These are phyloP conservation scores for Jatropha multifida DNA, from an alignment of 441 rosid genomes.

Conservation along the genomic window DNA sequence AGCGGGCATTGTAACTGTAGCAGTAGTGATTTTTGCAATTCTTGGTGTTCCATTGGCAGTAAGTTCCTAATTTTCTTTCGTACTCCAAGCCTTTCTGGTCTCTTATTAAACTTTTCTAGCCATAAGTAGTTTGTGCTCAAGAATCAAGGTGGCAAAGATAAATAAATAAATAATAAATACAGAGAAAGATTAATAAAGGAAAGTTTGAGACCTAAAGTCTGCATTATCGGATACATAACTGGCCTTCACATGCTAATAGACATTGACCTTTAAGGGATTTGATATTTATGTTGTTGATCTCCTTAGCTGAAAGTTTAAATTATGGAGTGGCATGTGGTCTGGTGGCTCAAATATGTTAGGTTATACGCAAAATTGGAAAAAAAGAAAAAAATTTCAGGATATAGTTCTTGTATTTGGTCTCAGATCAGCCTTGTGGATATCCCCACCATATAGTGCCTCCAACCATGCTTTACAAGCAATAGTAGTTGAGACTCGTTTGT, in stretches of 20 bases:
- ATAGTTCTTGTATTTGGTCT: background rate
- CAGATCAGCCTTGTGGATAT: conserved; percentile 12
- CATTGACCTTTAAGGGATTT: conserved; percentile 6
- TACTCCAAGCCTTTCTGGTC: conserved; percentile 3
- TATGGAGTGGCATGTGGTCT: conserved; percentile 4
- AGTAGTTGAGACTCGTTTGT: background rate
- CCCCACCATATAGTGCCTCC: background rate
- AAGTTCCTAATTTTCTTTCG: conserved; percentile 38
- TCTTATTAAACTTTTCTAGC: background rate
- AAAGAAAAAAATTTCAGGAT: background rate
- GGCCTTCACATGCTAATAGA: conserved; percentile 1
- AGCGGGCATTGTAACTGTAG: conserved; percentile 61
- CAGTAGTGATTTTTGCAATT: conserved; percentile 64
- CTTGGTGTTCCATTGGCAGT: conserved; percentile 92
- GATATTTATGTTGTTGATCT: conserved; percentile 7
- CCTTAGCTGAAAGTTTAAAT: conserved; percentile 9
- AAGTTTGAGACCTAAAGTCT: background rate
- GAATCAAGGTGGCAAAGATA: background rate
- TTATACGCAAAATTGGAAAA: too few relatives aligned
- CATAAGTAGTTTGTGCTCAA: background rate
- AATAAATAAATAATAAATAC: background rate
- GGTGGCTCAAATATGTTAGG: background rate
- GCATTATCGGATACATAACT: background rate
- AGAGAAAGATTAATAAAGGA: background rate
- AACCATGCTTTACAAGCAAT: conserved; percentile 8